A percentile compares a stretch with the other conserved stretches of the same genome.
These are phyloP conservation scores for Aspergillus saccharolyticus DNA, from an alignment of 495 filamentous ascomycete genomes.

Conservation along the genomic window DNA sequence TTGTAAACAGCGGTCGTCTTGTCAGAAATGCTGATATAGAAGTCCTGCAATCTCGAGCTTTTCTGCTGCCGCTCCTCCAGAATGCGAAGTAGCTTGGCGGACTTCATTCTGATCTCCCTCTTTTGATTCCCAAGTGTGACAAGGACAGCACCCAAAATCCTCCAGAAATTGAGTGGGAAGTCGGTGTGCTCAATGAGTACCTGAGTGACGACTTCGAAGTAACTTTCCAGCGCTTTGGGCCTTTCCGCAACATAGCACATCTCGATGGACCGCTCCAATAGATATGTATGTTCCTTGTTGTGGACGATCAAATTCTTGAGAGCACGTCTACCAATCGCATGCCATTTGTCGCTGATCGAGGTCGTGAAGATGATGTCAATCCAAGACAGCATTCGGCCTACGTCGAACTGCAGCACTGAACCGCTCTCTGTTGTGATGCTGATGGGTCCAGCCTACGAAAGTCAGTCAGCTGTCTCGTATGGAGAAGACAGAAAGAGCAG, in stretches of 20 bases:
- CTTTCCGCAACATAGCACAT: constrained; percentile 70
- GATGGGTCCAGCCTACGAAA: constrained; percentile 69
- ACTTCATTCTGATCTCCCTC: constrained; percentile 80
- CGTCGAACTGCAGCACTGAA: constrained; percentile 80
- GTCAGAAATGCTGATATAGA: constrained; percentile 96
- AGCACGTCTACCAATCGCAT: constrained; percentile 84
- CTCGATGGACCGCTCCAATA: constrained; percentile 81
- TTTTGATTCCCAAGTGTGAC: constrained; percentile 90
- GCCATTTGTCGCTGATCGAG: constrained; percentile 72
- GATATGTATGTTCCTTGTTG: constrained; percentile 76
- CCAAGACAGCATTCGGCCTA: constrained; percentile 88
- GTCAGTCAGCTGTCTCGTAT: constrained; percentile 2
- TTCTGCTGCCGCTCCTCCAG: constrained; percentile 81
- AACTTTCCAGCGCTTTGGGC: constrained; percentile 84
- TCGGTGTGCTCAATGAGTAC: constrained; percentile 75
- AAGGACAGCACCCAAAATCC: constrained; percentile 76
- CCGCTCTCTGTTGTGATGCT: constrained; percentile 81
- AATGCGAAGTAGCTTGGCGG: constrained; percentile 73
- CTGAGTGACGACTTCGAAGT: constrained; percentile 87
- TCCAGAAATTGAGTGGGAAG: constrained; percentile 84
- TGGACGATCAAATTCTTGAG: constrained; percentile 87
- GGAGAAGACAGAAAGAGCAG: neutral
- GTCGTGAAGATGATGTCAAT: constrained; percentile 90
- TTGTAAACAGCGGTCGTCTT: constrained; percentile 98
- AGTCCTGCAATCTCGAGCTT: constrained; percentile 88